These are phyloP conservation scores for Pilatotrama ljubarskyi DNA, from an alignment of 768 basidiomycete species.

Conservation along the genomic window DNA sequence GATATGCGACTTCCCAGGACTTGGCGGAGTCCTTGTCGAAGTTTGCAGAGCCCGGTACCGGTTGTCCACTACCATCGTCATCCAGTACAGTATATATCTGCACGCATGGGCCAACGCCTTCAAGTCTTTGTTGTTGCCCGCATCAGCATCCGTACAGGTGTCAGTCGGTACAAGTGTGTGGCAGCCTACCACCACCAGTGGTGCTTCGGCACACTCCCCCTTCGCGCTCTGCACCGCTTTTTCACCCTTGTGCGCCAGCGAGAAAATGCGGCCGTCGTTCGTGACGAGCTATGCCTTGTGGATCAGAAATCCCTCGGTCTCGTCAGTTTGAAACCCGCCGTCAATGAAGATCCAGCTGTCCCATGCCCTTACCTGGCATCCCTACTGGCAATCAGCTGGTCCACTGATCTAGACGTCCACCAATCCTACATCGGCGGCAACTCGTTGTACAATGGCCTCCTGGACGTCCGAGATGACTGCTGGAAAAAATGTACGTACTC, in stretches of 20 bases:
- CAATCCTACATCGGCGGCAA: not conserved
- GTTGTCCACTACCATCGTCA: too few relatives aligned
- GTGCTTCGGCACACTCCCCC: not conserved
- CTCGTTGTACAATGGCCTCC: not conserved
- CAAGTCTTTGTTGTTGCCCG: constrained; percentile 42
- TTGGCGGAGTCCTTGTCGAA: too few relatives aligned
- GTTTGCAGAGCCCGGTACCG: too few relatives aligned
- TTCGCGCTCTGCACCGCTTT: not conserved
- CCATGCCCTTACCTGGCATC: not conserved
- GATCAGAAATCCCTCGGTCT: not conserved
- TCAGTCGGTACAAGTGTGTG: constrained; percentile 40
- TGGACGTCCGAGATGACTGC: not conserved
- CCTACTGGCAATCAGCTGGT: not conserved
- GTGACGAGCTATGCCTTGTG: not conserved
- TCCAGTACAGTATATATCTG: too few relatives aligned
- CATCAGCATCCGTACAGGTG: constrained; percentile 20
- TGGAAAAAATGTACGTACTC: not conserved
- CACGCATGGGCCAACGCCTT: constrained; percentile 43
- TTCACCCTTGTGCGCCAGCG: not conserved
- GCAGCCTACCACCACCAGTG: constrained; percentile 36
- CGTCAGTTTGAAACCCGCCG: not conserved
- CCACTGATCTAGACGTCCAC: not conserved
- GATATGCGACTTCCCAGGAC: too few relatives aligned
- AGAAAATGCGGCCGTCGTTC: not conserved
- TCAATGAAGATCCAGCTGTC: not conserved